phyloP scores from a whole-genome alignment of 2,329 filamentous ascomycete species.

The Beauveria caledonica region DNA sequence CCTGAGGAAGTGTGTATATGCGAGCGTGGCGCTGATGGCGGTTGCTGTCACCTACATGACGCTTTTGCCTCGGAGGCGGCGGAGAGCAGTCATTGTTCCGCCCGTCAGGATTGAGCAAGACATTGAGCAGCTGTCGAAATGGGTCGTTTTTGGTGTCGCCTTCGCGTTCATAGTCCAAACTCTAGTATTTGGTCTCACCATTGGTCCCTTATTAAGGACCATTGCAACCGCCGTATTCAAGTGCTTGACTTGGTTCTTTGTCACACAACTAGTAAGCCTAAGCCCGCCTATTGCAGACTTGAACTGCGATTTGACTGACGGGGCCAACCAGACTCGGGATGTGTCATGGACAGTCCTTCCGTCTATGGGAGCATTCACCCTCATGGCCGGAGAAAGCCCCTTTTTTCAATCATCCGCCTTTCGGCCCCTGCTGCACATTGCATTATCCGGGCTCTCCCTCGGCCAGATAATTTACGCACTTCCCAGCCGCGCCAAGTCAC shows the following conservation, averaged over 20 bases:
- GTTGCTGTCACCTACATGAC: conserved; percentile 24
- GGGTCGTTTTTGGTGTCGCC: conserved; percentile 17
- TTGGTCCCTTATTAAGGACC: neutral
- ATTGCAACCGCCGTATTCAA: conserved; percentile 17
- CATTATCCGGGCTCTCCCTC: conserved; percentile 23
- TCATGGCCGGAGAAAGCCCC: conserved; percentile 7
- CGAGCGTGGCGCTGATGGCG: conserved; percentile 20
- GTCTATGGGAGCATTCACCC: conserved; percentile 3
- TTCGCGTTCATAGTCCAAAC: conserved; percentile 13
- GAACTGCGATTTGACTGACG: neutral
- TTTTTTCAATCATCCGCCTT: conserved; percentile 1
- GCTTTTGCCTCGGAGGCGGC: conserved; percentile 12
- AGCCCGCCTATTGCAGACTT: too few relatives aligned
- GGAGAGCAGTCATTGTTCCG: neutral
- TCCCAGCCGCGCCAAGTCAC: conserved; percentile 22
- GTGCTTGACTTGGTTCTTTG: conserved; percentile 28
- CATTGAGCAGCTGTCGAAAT: conserved; percentile 19
- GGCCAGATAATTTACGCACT: conserved; percentile 23
- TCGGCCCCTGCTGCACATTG: conserved; percentile 20
- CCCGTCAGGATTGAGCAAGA: conserved; percentile 19
- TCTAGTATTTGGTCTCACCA: conserved; percentile 17
- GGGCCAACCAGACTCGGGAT: conserved; percentile 19
- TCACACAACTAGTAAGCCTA: conserved; percentile 22
- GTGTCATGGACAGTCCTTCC: conserved; percentile 5
- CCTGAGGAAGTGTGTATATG: conserved; percentile 16